Evolutionary conservation across 441 rosid species (phyloP).

Genomic region (Erodium trifolium): DNA sequence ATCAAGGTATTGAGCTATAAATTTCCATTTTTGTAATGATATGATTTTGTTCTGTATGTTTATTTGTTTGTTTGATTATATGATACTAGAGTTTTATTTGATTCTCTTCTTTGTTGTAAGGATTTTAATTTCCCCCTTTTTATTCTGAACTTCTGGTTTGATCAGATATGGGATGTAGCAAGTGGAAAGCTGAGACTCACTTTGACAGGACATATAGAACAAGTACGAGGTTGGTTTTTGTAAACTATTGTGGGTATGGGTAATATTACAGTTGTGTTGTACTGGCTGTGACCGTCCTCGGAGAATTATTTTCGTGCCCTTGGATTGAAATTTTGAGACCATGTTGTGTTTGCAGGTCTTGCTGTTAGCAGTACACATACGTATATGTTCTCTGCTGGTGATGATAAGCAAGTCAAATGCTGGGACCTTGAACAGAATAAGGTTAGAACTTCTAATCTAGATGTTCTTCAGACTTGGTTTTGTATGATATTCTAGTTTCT

Average conservation of each 20-base stretch:
- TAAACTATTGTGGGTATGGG: conserved; percentile 5
- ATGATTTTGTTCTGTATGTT: neutral
- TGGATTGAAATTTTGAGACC: conserved; percentile 5
- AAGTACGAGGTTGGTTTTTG: conserved; percentile 65
- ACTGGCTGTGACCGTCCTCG: neutral
- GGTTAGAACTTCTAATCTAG: conserved; percentile 33
- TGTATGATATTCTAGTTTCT: conserved; percentile 4
- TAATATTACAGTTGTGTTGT: neutral
- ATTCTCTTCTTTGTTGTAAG: neutral
- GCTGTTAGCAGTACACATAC: conserved; percentile 83
- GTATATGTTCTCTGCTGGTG: conserved; percentile 97
- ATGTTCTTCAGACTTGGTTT: conserved; percentile 2
- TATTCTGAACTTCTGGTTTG: conserved; percentile 13
- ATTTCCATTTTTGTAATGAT: neutral
- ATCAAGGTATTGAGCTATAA: conserved; percentile 53
- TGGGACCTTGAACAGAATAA: conserved; percentile 99
- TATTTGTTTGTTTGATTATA: neutral
- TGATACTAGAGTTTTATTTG: neutral
- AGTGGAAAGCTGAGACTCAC: conserved; percentile 84
- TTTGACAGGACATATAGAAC: conserved; percentile 88
- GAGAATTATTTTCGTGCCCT: neutral
- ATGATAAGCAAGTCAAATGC: conserved; percentile 96
- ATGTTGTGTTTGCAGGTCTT: conserved; percentile 49
- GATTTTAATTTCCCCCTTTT: neutral
- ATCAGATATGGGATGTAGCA: conserved; percentile 91